These are phyloP conservation scores for Schwanniomyces pseudopolymorphus DNA, from an alignment of 805 yeast species.

Conservation along the genomic window DNA sequence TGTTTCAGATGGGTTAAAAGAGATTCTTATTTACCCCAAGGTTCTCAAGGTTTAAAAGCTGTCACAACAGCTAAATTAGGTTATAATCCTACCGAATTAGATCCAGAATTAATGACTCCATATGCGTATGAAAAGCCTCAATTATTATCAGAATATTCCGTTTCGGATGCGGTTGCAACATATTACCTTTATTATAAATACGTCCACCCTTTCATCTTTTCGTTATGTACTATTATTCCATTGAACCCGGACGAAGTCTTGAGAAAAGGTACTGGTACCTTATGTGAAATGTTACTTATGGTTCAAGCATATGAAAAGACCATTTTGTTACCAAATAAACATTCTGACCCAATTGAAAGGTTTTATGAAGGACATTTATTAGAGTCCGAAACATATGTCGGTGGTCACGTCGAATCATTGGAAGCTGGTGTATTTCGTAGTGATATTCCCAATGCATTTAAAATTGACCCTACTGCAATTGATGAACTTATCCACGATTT, in stretches of 20 bases:
- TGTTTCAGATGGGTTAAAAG: constrained; percentile 97
- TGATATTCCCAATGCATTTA: constrained; percentile 75
- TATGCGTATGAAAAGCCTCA: constrained; percentile 96
- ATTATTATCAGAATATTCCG: constrained; percentile 90
- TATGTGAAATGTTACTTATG: constrained; percentile 96
- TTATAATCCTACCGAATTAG: constrained; percentile 93
- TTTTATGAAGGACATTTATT: constrained; percentile 92
- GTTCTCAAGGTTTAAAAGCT: constrained; percentile 97
- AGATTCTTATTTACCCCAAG: constrained; percentile 96
- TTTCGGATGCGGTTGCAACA: constrained; percentile 99
- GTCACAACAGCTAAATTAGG: constrained; percentile 95
- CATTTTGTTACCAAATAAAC: constrained; percentile 89
- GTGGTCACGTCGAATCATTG: constrained; percentile 96
- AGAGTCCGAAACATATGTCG: constrained; percentile 96
- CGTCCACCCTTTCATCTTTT: constrained; percentile 95
- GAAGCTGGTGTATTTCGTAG: constrained; percentile 98
- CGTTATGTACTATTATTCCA: constrained; percentile 93
- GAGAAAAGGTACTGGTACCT: constrained; percentile 96
- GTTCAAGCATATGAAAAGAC: constrained; percentile 85
- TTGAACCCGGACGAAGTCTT: constrained; percentile 94
- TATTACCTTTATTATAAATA: constrained; percentile 94
- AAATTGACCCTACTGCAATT: constrained; percentile 75
- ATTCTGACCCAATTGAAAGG: constrained; percentile 89
- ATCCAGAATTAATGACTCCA: constrained; percentile 97
- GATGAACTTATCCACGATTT: constrained; percentile 76